Base-by-base conservation (phyloP, 495 filamentous ascomycete species). In the Xylaria bambusicola region DNA sequence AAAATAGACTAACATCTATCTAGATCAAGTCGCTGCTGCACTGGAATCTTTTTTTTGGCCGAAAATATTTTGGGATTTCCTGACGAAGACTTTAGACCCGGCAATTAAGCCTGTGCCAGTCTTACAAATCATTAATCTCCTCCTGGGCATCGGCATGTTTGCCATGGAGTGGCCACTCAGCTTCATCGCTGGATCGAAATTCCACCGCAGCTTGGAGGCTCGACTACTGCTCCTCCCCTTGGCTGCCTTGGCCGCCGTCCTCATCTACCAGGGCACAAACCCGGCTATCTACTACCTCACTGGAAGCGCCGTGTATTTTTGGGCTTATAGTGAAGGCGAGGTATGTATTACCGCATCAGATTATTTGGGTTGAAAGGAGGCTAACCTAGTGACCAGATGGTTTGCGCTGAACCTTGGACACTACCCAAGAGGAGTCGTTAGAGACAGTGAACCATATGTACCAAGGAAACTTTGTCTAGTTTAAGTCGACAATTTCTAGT, bases 41-140 rank as follows among this genome's bases (percentile, higher is more conserved):
- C 73, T 99, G 52, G 82, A 92, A 76, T 88, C 85, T 66, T 96
- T 91, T 84, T 95, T 98, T 83, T 99, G 93, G 93, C 95, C 95
- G 54, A 99, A 99, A 77, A 85, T 98, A 63, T 95, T 99, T 78
- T 99, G 90, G 89, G 95, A 99, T 77, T 95, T 96, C 73, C 77
- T 90, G 64, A 96, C 95, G 58, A 92, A 93, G 65, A 92, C 90
- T 69, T 86, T 99, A 62, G 89, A 98, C 68, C 81, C 77, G 44
- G 88, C 88, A 52, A 92, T 98, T 52, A 89, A 86, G 58, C 94
- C 93, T 2, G 69, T 93, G 29, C 95, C 95, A n/a, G 77, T 91
- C 53, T 84, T 99, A 5, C 95, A 99, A 73, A 91, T 88, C 68
- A 80, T 98, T 75, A 99, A 99, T 69, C 79, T 99, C n/a, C n/a